Conservation (phyloP, 2,329 filamentous ascomycete species). For the Colletotrichum kahawae region DNA sequence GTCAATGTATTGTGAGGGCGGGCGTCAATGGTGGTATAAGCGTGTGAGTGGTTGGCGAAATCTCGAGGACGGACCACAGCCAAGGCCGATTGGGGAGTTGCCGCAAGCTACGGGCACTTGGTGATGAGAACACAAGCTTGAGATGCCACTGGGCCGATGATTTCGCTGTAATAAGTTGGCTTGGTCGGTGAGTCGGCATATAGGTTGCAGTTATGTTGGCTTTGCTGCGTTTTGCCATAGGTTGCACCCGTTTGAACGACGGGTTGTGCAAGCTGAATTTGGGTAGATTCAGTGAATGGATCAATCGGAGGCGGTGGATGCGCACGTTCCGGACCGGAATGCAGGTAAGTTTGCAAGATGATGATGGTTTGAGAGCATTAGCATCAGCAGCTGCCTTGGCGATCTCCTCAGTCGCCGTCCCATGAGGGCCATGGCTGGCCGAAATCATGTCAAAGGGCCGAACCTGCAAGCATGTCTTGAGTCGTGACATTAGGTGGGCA, state of each 20-base stretch:
- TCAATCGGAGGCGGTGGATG: not conserved
- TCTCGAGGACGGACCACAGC: not conserved
- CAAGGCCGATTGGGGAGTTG: not conserved
- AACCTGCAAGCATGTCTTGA: constrained; percentile 3
- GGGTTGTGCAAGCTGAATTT: not conserved
- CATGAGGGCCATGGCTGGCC: not conserved
- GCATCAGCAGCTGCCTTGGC: not conserved
- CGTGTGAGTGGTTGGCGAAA: not conserved
- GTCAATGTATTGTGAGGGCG: not conserved
- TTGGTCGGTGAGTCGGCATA: not conserved
- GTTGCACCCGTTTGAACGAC: not conserved
- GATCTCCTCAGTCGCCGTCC: not conserved
- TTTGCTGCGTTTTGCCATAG: not conserved
- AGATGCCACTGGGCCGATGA: not conserved
- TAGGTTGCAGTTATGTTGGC: not conserved
- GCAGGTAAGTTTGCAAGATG: not conserved
- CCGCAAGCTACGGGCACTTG: not conserved
- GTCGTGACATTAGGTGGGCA: not conserved
- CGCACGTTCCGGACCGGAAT: constrained; percentile 1
- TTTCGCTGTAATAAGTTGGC: not conserved
- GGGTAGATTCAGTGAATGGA: not conserved
- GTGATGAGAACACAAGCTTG: not conserved
- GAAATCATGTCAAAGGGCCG: not conserved
- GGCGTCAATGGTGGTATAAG: not conserved
- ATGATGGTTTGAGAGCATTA: not conserved